Base-by-base conservation (phyloP, 306 rosid species). In the Vigna radiata region DNA sequence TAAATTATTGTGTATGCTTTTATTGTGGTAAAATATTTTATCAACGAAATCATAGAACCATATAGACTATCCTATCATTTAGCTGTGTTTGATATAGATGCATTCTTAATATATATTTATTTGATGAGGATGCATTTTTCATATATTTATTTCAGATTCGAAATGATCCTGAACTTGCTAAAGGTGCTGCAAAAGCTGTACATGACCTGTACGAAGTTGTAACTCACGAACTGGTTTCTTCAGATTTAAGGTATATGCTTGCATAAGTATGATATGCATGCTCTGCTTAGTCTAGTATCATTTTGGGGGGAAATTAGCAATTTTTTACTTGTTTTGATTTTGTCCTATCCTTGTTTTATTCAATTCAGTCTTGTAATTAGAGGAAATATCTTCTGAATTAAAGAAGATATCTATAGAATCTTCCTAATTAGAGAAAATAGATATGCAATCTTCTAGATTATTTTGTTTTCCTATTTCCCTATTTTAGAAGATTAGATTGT, bases 121-220 rank as follows among this genome's bases (percentile, higher is more conserved):
- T 27, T 43, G 41, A 46, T 25, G 9, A 58, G 9, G 46, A 12
- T 70, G 18, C 46, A 54, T 25, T 56, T 54, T 75, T 18, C 47
- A 19, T 59, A 15, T 25, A 21, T 80, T 37, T 81, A 23, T 86
- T 23, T 72, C 89, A 95, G 98, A 79, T 79, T 77, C 90, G 92
- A 63, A 89, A 87, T 85, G 89, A 90, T 86, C 91, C 94, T 76
- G 91, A 69, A 46, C 97, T 85, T 68, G 90, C 92, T 44, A 87
- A 85, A 86, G 98, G 98, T 72, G 98, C 97, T 66, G 90, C 88
- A 14, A 90, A 92, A 46, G 96, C 98, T 84, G 46, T 92, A 12
- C 83, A 23, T 79, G 97, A 87, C 2, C 85, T 95, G 48, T 92
- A 90, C 85, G 96, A 92, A 0, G 93, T 92, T 74, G 98, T 94